These are phyloP conservation scores for Trichoderma atroviride DNA, from an alignment of 2,329 filamentous ascomycete species.

Conservation along the genomic window DNA sequence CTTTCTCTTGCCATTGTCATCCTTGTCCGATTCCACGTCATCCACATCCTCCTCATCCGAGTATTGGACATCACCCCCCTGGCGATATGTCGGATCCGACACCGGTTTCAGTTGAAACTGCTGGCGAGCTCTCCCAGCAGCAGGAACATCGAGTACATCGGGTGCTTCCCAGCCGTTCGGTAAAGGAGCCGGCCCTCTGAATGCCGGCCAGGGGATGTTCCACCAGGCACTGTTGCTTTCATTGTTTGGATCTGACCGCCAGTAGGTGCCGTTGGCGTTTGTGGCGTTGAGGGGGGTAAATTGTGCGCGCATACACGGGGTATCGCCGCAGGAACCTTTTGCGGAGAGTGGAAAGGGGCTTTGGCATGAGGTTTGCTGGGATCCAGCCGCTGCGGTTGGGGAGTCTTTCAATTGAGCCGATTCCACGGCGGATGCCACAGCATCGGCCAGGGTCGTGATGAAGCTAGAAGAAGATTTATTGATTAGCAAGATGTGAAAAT, in stretches of 20 bases:
- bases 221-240: slow-evolving; percentile 34
- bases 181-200: slow-evolving; percentile 31
- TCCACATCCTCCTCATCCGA: slow-evolving; percentile 30
- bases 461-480: slow-evolving; percentile 20
- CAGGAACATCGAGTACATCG: slow-evolving; percentile 11
- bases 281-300: slow-evolving; percentile 34
- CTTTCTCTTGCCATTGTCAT: slow-evolving; percentile 19
- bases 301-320: slow-evolving; percentile 35
- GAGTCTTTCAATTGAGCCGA: slow-evolving; percentile 29
- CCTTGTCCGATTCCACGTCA: slow-evolving; percentile 25
- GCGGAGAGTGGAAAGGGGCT: slow-evolving; percentile 31
- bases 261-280: slow-evolving; percentile 31
- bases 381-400: slow-evolving; percentile 43
- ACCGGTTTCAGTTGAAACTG: slow-evolving; percentile 9
- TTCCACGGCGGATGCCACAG: slow-evolving; percentile 35
- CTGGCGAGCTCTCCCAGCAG: not conserved
- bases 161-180: slow-evolving; percentile 32
- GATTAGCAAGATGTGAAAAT: not conserved
- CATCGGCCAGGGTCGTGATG: slow-evolving; percentile 32
- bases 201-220: slow-evolving; percentile 38
- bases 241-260: slow-evolving; percentile 40
- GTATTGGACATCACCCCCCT: slow-evolving; percentile 29
- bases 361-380: slow-evolving; percentile 28
- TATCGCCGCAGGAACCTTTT: slow-evolving; percentile 32
- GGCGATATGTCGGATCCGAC: slow-evolving; percentile 30